These are phyloP conservation scores for Cytospora chrysosperma DNA, from an alignment of 2,329 filamentous ascomycete species.

Conservation along the genomic window DNA sequence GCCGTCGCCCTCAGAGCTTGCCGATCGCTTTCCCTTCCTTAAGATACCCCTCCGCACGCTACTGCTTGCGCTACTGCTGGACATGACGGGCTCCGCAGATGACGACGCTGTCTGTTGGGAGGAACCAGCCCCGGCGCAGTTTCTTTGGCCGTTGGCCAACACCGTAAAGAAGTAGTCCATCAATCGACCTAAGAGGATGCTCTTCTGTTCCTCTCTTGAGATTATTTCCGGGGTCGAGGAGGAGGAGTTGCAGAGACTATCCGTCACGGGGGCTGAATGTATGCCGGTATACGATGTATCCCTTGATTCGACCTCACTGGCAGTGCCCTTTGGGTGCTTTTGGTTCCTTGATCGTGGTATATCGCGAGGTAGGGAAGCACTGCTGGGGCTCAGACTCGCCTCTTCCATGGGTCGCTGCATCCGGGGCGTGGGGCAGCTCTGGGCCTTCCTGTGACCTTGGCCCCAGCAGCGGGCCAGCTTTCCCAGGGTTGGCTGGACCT, in stretches of 20 bases:
- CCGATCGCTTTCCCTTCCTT: conserved; percentile 4
- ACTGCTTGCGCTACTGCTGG: background rate
- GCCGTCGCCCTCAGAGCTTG: background rate
- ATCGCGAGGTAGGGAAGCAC: conserved; percentile 4
- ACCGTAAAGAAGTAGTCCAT: conserved; percentile 23
- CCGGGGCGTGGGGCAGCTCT: conserved; percentile 7
- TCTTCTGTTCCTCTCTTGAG: conserved; percentile 9
- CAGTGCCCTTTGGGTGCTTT: background rate
- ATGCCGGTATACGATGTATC: conserved; percentile 2
- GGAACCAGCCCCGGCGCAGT: background rate
- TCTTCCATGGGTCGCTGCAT: conserved; percentile 1
- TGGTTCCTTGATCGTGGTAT: background rate
- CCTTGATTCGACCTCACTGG: background rate
- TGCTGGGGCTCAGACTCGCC: conserved; percentile 4
- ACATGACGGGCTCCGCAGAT: background rate
- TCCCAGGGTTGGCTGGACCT: conserved; percentile 4
- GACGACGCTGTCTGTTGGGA: background rate
- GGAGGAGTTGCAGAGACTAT: background rate
- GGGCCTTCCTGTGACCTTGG: background rate
- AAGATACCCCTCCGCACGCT: background rate
- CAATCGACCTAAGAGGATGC: conserved; percentile 22
- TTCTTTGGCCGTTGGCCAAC: background rate
- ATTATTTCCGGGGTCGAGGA: background rate
- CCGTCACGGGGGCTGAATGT: background rate
- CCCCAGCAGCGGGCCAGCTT: background rate